Base-by-base conservation (phyloP, 805 yeast species). In the Schizosaccharomyces lindneri region DNA sequence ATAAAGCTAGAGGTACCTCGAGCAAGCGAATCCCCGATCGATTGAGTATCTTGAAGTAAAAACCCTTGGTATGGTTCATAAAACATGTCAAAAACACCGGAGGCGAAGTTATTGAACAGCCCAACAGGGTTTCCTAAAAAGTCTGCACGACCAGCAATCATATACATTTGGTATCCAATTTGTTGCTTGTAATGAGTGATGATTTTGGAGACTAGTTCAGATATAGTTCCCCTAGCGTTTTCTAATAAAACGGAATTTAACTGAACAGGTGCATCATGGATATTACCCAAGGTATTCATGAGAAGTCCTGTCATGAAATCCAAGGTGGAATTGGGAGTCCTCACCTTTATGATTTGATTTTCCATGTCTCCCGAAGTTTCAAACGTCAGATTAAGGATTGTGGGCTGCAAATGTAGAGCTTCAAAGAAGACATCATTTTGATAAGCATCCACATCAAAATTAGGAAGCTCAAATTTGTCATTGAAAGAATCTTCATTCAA, bases 31-130 rank as follows among this genome's bases (percentile, higher is more conserved):
- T 93, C 85, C 48, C 98, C 97, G 48, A 93, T 74, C 67, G 93
- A 98, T 68, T 87, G 95, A 0, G 98, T 97, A 71, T 93, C 98
- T 64, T 85, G 89, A 79, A 93, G 80, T 60, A 90, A 81, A 66
- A 87, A 86, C 0, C 99, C 99, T 69, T 88, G 93, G 68, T 90
- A 93, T 2, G 99, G 99, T 69, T 90, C 97, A 69, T 93, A 93
- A 70, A 93, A 94, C 24, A 93, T 84, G 71, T 93, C 99, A 80
- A 87, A 79, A 11, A 93, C 93, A 61, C 99, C 98, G 27, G 97
- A 87, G 62, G 95, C 83, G 63, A 93, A 75, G 66, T 88, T 89
- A 70, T 87, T 93, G 74, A 93, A 93, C 64, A 93, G 74, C 0
- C 98, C 98, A 36, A 94, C 97, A 0, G 99, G 99, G 66, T 94